Conservation (phyloP, 108 stramenopile genomes). For the Pelagomonas calceolata region DNA sequence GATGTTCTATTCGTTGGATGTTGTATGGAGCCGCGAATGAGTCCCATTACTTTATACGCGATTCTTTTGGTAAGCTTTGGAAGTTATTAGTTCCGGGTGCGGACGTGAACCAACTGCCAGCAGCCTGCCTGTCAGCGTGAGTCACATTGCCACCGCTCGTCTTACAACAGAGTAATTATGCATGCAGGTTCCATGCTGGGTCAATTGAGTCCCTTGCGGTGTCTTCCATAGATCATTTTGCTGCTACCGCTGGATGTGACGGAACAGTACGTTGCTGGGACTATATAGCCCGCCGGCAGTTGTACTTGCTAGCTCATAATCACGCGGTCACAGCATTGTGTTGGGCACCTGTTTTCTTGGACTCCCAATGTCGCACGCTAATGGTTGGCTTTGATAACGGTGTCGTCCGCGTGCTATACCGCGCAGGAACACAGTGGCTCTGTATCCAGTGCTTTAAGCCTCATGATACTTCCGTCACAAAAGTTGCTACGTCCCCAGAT, state of each 20-base stretch:
- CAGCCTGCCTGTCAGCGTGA: no score
- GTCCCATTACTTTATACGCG: no score
- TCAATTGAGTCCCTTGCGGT: constrained; percentile 25
- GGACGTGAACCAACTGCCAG: no score
- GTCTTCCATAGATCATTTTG: constrained; percentile 28
- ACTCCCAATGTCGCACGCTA: constrained; percentile 14
- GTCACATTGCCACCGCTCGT: no score
- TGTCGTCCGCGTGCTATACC: constrained; percentile 31
- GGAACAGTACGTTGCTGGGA: constrained; percentile 37
- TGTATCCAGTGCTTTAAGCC: constrained; percentile 35
- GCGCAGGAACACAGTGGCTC: neutral
- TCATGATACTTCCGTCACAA: constrained; percentile 29
- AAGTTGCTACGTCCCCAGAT: constrained; percentile 21
- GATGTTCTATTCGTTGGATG: no score
- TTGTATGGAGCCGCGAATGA: no score
- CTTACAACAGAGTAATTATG: no score
- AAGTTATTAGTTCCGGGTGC: no score
- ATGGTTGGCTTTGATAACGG: constrained; percentile 50
- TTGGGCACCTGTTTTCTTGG: neutral
- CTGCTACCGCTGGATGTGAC: constrained; percentile 38
- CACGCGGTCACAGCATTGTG: no score
- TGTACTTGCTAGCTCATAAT: no score
- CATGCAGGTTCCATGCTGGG: constrained; percentile 29
- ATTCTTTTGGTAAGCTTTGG: no score
- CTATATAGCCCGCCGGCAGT: constrained; percentile 13